A percentile compares a stretch with the other conserved stretches of the same genome.
These are phyloP conservation scores for Hordeum pubiflorum DNA, from an alignment of 202 grass and related monocot genomes.

Conservation along the genomic window DNA sequence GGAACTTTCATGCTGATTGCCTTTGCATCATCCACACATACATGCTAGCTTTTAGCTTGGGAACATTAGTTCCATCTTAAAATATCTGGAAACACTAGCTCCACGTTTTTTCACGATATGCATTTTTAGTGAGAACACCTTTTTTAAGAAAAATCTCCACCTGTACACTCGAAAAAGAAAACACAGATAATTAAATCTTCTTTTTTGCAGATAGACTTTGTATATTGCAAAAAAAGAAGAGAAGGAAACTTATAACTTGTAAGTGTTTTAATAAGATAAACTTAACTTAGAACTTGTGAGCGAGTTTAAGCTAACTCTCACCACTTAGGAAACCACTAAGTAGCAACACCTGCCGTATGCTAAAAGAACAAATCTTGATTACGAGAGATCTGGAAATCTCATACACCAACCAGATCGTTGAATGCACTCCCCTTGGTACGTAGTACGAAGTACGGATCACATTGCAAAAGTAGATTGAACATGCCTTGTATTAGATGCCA, in stretches of 20 bases:
- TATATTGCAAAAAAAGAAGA: neutral
- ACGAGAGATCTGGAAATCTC: neutral
- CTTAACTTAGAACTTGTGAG: too few species aligned
- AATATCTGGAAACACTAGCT: neutral
- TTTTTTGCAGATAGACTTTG: neutral
- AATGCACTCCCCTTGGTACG: neutral
- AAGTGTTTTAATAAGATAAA: too few species aligned
- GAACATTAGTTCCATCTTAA: neutral
- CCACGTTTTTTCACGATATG: neutral
- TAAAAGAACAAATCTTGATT: neutral
- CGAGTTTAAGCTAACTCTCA: neutral
- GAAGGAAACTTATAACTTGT: too few species aligned
- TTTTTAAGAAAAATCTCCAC: neutral
- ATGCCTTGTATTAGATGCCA: neutral
- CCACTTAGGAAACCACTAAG: neutral
- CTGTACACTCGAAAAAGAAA: neutral
- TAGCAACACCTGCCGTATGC: neutral
- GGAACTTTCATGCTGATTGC: neutral
- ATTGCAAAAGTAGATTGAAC: neutral
- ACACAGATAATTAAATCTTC: neutral
- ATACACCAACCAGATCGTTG: slow-evolving; percentile 8
- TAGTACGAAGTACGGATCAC: neutral
- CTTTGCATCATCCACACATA: neutral
- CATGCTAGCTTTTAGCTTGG: neutral
- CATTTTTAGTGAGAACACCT: neutral